Evolutionary conservation across 768 basidiomycete species (phyloP).

Genomic region (Tylopilus rubrobrunneus): DNA sequence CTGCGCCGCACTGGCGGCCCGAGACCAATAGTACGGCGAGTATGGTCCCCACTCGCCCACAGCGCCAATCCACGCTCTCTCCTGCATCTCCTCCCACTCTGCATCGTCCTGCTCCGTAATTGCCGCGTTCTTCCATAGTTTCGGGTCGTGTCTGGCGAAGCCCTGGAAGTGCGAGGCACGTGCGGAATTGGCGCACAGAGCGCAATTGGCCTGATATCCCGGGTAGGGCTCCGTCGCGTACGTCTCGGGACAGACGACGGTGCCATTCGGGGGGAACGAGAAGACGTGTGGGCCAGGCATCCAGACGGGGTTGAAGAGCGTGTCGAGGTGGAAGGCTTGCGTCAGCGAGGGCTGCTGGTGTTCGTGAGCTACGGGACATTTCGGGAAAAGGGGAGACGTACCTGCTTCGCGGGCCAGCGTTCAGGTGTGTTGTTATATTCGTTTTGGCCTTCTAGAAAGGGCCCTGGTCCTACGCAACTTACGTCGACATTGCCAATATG

Average conservation of each 20-base stretch:
- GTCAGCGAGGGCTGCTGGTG: no score
- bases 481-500: no score
- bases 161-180: no score
- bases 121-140: constrained; percentile 19
- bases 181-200: neutral
- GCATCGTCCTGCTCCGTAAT: neutral
- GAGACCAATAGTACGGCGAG: neutral
- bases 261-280: no score
- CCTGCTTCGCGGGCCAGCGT: no score
- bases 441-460: no score
- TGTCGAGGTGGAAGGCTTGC: constrained; percentile 47
- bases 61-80: neutral
- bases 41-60: no score
- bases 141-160: neutral
- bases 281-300: constrained; percentile 5
- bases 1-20: no score
- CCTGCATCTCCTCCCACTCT: neutral
- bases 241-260: constrained; percentile 4
- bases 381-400: no score
- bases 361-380: no score
- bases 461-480: no score
- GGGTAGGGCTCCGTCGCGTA: neutral
- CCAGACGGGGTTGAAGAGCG: constrained; percentile 40
- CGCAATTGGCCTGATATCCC: neutral
- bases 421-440: no score